These are phyloP conservation scores for Rhizoclosmatium sp. DNA, from an alignment of 192 early-diverging fungal species.

Conservation along the genomic window DNA sequence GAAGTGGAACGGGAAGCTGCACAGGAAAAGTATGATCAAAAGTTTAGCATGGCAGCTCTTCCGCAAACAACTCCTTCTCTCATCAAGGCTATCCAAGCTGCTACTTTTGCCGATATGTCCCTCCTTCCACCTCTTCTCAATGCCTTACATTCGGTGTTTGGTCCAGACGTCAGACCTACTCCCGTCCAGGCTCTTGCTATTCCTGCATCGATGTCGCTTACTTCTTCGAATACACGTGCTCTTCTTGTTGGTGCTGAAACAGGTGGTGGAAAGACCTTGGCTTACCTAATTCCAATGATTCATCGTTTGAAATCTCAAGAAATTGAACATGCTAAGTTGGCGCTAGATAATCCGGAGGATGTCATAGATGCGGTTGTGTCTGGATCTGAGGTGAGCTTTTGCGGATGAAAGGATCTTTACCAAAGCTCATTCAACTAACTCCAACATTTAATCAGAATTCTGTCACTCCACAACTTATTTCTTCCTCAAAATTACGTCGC, in stretches of 20 bases:
- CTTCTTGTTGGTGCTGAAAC: constrained; percentile 88
- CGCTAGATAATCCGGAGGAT: constrained; percentile 27
- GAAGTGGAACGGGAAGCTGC: not conserved
- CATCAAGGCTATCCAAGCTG: not conserved
- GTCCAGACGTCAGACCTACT: constrained; percentile 65
- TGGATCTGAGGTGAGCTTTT: not conserved
- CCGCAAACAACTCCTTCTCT: not conserved
- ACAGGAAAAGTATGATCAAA: constrained; percentile 8
- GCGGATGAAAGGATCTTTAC: not conserved
- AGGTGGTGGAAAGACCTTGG: constrained; percentile 91
- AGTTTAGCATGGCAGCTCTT: constrained; percentile 22
- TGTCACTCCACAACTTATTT: not conserved
- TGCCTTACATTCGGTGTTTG: constrained; percentile 49
- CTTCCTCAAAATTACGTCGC: constrained; percentile 58
- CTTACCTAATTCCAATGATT: constrained; percentile 84
- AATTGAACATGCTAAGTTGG: constrained; percentile 47
- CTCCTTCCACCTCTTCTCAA: constrained; percentile 63
- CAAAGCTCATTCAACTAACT: constrained; percentile 1
- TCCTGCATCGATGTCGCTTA: constrained; percentile 65
- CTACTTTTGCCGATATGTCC: constrained; percentile 69
- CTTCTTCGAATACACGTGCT: constrained; percentile 3
- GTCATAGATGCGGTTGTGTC: constrained; percentile 17
- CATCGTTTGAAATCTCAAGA: constrained; percentile 76
- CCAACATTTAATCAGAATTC: constrained; percentile 7
- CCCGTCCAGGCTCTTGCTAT: constrained; percentile 87